Conservation (phyloP, 2,329 filamentous ascomycete species). For the Pseudogymnoascus sp. region DNA sequence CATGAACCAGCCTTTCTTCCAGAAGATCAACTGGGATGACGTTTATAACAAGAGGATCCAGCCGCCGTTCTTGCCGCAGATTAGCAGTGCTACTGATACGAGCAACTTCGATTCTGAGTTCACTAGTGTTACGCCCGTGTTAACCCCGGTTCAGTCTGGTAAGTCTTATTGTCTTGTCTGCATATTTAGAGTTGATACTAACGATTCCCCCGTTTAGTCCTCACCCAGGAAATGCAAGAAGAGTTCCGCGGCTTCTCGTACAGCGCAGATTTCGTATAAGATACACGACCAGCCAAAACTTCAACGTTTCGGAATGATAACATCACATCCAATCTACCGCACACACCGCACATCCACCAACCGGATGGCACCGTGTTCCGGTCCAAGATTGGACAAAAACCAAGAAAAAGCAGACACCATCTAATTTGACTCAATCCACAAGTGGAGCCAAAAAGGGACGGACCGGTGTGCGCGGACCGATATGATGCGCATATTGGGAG, state of each 20-base stretch:
- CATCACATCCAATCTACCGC: not conserved
- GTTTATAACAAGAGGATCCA: constrained; percentile 91
- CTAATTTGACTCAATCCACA: not conserved
- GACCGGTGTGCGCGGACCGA: not conserved
- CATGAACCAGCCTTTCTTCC: constrained; percentile 98
- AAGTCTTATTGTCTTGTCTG: constrained; percentile 37
- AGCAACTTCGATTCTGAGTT: constrained; percentile 99
- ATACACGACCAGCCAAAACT: not conserved
- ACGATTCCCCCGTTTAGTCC: constrained; percentile 48
- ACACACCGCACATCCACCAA: not conserved
- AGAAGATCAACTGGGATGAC: constrained; percentile 97
- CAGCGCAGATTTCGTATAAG: constrained; percentile 31
- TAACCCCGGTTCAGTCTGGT: constrained; percentile 96
- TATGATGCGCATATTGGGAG: not conserved
- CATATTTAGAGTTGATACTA: constrained; percentile 16
- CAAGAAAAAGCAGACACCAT: not conserved
- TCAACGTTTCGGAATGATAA: not conserved
- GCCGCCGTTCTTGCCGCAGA: constrained; percentile 82
- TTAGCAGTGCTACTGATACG: constrained; percentile 92
- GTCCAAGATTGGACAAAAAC: not conserved
- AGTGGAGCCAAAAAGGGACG: not conserved
- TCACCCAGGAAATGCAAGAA: constrained; percentile 98
- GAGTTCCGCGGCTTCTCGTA: constrained; percentile 99
- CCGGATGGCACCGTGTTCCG: not conserved
- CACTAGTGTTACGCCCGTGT: constrained; percentile 92